A percentile compares a stretch with the other conserved stretches of the same genome.
These are phyloP conservation scores for Alternaria gansuensis DNA, from an alignment of 2,329 filamentous ascomycete genomes.

Conservation along the genomic window DNA sequence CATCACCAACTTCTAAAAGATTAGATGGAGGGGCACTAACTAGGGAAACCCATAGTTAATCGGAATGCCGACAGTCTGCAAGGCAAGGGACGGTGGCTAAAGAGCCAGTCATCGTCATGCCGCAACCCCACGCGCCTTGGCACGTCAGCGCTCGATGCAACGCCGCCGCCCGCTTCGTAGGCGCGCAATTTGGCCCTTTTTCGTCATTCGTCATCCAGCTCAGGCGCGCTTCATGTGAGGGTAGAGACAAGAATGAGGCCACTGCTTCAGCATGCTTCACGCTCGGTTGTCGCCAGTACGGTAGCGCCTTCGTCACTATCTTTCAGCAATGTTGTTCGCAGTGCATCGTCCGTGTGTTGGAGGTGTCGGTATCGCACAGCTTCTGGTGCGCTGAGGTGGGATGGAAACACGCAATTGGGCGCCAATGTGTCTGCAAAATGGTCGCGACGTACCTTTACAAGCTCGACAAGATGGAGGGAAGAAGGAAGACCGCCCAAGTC, in stretches of 20 bases:
- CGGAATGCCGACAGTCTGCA: constrained; percentile 33
- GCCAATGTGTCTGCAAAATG: constrained; percentile 7
- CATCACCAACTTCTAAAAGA: constrained; percentile 4
- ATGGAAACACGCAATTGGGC: constrained; percentile 17
- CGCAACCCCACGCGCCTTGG: constrained; percentile 37
- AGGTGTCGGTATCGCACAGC: constrained; percentile 44
- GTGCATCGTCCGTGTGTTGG: constrained; percentile 37
- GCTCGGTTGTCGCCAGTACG: constrained; percentile 37
- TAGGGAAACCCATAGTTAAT: constrained; percentile 26
- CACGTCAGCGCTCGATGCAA: constrained; percentile 36
- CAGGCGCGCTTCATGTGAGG: constrained; percentile 38
- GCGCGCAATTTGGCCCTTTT: constrained; percentile 23
- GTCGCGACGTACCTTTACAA: constrained; percentile 31
- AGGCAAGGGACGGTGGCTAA: constrained; percentile 12
- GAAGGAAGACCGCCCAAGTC: constrained; percentile 30
- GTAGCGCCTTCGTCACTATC: constrained; percentile 26
- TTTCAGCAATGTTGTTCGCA: constrained; percentile 20
- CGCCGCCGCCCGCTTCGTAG: constrained; percentile 17
- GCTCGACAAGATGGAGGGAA: constrained; percentile 33
- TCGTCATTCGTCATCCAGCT: constrained; percentile 25
- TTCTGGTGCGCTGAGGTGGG: constrained; percentile 25
- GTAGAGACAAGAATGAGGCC: constrained; percentile 49
- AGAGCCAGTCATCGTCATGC: constrained; percentile 29
- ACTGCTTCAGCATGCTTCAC: constrained; percentile 54
- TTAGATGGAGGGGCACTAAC: constrained; percentile 26